Evolutionary conservation across 345 rosid species (phyloP).

Genomic region (Eucalyptus tenuipes): DNA sequence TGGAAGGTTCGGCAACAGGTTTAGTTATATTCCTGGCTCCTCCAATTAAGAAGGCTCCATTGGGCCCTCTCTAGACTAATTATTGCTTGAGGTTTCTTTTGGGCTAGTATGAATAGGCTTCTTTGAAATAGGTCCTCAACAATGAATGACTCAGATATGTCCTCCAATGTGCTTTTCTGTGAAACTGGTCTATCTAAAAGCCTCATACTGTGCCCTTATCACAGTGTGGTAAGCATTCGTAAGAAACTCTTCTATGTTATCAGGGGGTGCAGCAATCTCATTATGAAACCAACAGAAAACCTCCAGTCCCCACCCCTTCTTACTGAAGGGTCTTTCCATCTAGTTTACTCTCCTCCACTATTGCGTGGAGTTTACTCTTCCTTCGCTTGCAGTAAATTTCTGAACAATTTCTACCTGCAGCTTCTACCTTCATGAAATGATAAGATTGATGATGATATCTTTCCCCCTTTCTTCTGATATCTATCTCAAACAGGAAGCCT

Average conservation of each 20-base stretch:
- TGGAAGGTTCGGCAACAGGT: not conserved
- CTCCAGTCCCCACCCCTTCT: not conserved
- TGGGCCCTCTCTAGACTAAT: not conserved
- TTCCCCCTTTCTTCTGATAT: not conserved
- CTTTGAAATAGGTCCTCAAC: not conserved
- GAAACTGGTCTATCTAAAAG: not conserved
- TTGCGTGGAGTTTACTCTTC: not conserved
- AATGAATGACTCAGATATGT: not conserved
- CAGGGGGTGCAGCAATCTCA: not conserved
- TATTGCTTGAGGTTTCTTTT: not conserved
- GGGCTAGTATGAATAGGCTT: not conserved
- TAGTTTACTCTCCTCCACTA: not conserved
- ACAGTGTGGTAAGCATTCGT: not conserved
- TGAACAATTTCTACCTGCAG: not conserved
- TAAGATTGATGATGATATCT: not conserved
- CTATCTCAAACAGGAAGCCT: not conserved
- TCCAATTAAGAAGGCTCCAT: not conserved
- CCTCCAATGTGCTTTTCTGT: not conserved
- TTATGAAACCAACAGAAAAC: not conserved
- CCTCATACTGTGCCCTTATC: not conserved
- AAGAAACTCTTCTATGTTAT: not conserved
- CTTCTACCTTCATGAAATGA: not conserved
- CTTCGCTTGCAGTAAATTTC: not conserved
- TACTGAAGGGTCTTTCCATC: not conserved
- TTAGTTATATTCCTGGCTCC: not conserved